phyloP scores from a whole-genome alignment of 148 eudicot species.

The Vaccinium corymbosum region DNA sequence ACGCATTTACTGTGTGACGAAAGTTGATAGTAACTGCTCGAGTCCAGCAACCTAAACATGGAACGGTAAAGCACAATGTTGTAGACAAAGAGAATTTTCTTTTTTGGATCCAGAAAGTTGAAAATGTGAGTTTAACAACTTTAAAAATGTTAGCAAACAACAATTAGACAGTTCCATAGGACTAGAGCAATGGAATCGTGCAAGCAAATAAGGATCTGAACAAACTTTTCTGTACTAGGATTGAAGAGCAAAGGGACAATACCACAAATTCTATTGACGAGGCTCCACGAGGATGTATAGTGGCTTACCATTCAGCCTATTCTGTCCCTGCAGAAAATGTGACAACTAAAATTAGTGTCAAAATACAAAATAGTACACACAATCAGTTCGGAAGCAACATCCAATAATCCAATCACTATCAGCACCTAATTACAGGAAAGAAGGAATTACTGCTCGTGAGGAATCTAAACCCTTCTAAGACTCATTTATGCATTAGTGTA shows the following conservation, averaged over 20 bases:
- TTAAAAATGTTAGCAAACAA: background rate
- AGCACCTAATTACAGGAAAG: background rate
- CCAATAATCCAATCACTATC: background rate
- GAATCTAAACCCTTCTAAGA: background rate
- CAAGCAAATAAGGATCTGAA: background rate
- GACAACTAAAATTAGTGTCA: background rate
- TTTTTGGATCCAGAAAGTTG: background rate
- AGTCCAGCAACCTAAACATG: background rate
- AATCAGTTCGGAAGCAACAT: background rate
- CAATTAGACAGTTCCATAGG: background rate
- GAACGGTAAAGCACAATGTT: background rate
- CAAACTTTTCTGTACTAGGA: background rate
- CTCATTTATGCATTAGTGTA: background rate
- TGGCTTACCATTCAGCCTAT: slow-evolving; percentile 55
- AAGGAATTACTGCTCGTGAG: background rate
- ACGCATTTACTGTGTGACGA: background rate
- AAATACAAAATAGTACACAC: background rate
- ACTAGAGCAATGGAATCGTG: background rate
- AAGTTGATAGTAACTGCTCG: background rate
- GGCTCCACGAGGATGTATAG: slow-evolving; percentile 87
- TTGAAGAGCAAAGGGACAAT: background rate
- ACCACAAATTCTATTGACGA: slow-evolving; percentile 45
- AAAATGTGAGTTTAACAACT: background rate
- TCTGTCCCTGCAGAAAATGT: slow-evolving; percentile 45
- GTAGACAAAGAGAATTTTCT: background rate